Evolutionary conservation across 257 asterid species (phyloP).

Genomic region (Avicennia marina): DNA sequence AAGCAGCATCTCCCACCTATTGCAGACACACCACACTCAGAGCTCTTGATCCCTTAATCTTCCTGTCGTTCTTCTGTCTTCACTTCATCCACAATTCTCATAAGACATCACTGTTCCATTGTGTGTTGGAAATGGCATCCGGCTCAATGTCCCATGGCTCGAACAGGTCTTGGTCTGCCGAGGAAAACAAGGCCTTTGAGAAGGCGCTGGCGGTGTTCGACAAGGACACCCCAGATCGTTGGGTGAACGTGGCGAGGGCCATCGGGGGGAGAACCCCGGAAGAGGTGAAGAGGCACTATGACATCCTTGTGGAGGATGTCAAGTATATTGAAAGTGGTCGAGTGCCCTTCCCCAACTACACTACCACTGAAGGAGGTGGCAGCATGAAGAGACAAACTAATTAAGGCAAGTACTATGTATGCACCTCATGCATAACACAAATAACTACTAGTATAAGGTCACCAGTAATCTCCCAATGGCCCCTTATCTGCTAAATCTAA

Average conservation of each 20-base stretch:
- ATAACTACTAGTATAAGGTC: too few species aligned
- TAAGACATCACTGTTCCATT: background rate
- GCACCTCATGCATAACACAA: too few species aligned
- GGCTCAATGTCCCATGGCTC: constrained; percentile 32
- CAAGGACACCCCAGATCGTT: constrained; percentile 58
- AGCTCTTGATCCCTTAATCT: background rate
- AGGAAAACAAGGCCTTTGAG: constrained; percentile 62
- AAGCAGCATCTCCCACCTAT: constrained; percentile 6
- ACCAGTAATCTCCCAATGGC: too few species aligned
- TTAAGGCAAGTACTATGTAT: too few species aligned
- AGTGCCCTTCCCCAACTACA: constrained; percentile 65
- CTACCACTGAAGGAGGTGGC: constrained; percentile 21
- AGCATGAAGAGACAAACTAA: background rate
- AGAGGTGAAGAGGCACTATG: constrained; percentile 75
- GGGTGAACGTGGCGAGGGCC: constrained; percentile 58
- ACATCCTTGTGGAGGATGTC: constrained; percentile 60
- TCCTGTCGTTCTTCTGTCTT: too few species aligned
- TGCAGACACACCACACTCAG: background rate
- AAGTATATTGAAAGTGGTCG: constrained; percentile 57
- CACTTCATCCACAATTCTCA: constrained; percentile 16
- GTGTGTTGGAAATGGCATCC: constrained; percentile 31
- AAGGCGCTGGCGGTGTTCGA: constrained; percentile 53
- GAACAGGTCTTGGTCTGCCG: constrained; percentile 46
- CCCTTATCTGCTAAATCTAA: too few species aligned
- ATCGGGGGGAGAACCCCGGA: constrained; percentile 65